phyloP scores from a whole-genome alignment of 176 grass and related monocot genomes.

The Melocanna baccifera region DNA sequence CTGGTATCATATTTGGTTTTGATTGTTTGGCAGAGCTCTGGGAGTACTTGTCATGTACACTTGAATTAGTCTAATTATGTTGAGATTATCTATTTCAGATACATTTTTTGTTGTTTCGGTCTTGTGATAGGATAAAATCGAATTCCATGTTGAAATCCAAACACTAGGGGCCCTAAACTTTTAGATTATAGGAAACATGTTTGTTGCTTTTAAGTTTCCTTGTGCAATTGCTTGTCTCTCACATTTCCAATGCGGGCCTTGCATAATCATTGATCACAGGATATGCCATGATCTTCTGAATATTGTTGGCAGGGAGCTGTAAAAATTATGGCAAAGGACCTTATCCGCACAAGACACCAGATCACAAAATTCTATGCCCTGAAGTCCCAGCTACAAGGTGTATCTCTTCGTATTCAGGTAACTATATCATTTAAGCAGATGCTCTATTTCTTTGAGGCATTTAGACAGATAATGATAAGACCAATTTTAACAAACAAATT shows the following conservation, averaged over 20 bases:
- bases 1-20: background rate
- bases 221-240: background rate
- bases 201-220: background rate
- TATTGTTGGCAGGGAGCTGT: conserved; percentile 65
- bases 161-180: background rate
- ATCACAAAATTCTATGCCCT: conserved; percentile 91
- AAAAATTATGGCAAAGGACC: conserved; percentile 89
- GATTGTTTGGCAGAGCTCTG: background rate
- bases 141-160: background rate
- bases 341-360: conserved; percentile 84
- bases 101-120: background rate
- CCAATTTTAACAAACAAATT: background rate
- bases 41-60: background rate
- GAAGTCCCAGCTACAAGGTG: conserved; percentile 89
- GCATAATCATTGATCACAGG: background rate
- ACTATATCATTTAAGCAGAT: background rate
- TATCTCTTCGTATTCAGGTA: conserved; percentile 92
- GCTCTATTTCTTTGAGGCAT: background rate
- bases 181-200: background rate
- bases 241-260: background rate
- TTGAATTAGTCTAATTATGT: background rate
- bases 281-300: conserved; percentile 10
- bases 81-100: background rate
- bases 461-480: background rate
- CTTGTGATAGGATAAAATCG: background rate